Base-by-base conservation (phyloP, 2,329 filamentous ascomycete genomes). In the Aureobasidium sp. region DNA sequence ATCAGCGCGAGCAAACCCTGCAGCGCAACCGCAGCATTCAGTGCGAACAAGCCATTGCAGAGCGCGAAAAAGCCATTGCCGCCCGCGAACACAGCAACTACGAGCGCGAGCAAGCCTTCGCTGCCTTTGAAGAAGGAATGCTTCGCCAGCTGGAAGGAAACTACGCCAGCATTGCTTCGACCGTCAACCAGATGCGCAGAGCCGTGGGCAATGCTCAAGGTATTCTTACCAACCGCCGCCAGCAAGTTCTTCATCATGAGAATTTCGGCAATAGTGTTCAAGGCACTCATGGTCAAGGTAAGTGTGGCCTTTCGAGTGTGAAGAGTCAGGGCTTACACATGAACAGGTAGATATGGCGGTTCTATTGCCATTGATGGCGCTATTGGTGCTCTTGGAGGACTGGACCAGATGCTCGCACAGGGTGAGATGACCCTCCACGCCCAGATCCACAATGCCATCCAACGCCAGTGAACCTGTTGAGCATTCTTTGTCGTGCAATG, bases 291-390 rank as follows among this genome's bases (percentile, higher is more conserved):
- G 51, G 51, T 5, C 32, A 41, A n/a, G 48, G 41, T 34, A 36
- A 26, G 20, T 17, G 7, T 34, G 8, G 5, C 7, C 12, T 10
- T 48, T 26, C 27, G 13, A n/a, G 17, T 29, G 20, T 26, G 2
- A 2, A 27, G 36, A 12, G 2, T 12, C 20, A 3, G 15, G 5
- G 20, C 37, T 55, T 20, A 55, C 15, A 6, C 5, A 20, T 32
- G 8, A 42, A 17, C 27, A 48, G 61, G 15, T 10, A 62, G 52
- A 58, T 50, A 58, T 27, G 34, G 32, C 17, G 47, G 41, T n/a
- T 41, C 46, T n/a, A 58, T 50, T 23, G 39, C 61, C 10, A 58
- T 62, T n/a, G 61, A 62, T 23, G 61, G 52, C 7, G 61, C 53
- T 3, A 41, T 62, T 10, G 61, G 61, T 26, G 61, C 61, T 0